phyloP scores from a whole-genome alignment of 2,329 filamentous ascomycete species.

The Teratosphaeriaceae sp. region DNA sequence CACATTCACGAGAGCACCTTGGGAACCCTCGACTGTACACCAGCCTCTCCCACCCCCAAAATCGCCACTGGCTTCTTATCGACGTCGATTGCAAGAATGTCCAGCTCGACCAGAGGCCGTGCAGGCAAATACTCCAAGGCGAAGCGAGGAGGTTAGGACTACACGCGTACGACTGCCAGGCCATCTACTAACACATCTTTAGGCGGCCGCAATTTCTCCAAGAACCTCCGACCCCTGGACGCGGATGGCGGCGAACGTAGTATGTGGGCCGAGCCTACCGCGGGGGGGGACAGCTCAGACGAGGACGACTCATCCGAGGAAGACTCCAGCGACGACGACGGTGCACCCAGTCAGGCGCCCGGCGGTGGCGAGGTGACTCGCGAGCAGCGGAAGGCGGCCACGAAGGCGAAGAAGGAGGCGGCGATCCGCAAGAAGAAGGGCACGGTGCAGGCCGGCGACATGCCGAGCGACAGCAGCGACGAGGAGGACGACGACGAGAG shows the following conservation, averaged over 20 bases:
- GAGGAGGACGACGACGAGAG: constrained; percentile 51
- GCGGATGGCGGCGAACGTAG: constrained; percentile 80
- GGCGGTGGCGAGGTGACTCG: constrained; percentile 58
- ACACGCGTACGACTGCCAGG: neutral
- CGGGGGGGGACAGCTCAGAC: constrained; percentile 47
- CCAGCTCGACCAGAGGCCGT: constrained; percentile 58
- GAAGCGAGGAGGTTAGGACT: constrained; percentile 70
- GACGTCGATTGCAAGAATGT: constrained; percentile 39
- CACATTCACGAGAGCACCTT: neutral
- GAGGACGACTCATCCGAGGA: constrained; percentile 43
- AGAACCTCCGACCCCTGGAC: constrained; percentile 81
- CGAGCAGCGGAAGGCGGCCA: constrained; percentile 79
- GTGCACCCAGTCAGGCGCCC: constrained; percentile 30
- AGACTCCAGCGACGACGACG: constrained; percentile 36
- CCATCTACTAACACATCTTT: constrained; percentile 13
- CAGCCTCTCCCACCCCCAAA: constrained; percentile 8
- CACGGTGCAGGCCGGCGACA: constrained; percentile 72
- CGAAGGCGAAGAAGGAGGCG: constrained; percentile 86
- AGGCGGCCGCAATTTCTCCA: constrained; percentile 96
- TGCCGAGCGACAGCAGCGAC: constrained; percentile 62
- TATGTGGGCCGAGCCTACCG: constrained; percentile 74
- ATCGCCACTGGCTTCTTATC: constrained; percentile 8
- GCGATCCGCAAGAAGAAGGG: constrained; percentile 70
- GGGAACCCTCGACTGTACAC: no score
- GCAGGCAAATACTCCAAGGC: constrained; percentile 94